Conservation (phyloP, 2,329 filamentous ascomycete species). For the Ramularia endophylla region DNA sequence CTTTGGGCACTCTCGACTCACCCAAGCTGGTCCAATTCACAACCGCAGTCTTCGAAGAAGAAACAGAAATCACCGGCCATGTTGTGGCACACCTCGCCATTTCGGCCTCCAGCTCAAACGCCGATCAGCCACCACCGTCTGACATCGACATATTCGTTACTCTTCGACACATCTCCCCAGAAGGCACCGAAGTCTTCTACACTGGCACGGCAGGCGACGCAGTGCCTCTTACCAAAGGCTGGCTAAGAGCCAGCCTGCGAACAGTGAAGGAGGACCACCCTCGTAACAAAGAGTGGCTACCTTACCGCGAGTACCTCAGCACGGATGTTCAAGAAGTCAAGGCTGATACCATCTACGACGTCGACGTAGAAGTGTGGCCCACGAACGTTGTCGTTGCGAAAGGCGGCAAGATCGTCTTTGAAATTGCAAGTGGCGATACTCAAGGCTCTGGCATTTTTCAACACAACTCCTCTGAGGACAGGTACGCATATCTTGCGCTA, state of each 20-base stretch:
- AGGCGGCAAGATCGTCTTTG: constrained; percentile 51
- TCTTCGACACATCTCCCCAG: constrained; percentile 51
- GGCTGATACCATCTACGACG: constrained; percentile 50
- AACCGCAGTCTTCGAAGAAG: constrained; percentile 51
- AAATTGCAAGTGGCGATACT: constrained; percentile 53
- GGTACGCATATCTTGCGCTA: constrained; percentile 5
- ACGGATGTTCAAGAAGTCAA: constrained; percentile 52
- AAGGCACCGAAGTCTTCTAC: constrained; percentile 55
- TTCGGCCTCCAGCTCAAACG: constrained; percentile 33
- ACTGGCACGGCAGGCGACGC: constrained; percentile 61
- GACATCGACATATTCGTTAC: constrained; percentile 62
- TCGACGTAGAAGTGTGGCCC: constrained; percentile 61
- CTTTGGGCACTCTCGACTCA: constrained; percentile 51
- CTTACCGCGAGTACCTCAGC: constrained; percentile 53
- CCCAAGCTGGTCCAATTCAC: constrained; percentile 52
- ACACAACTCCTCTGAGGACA: constrained; percentile 10
- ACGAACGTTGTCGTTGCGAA: constrained; percentile 53
- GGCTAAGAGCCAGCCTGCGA: constrained; percentile 54
- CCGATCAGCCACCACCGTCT: constrained; percentile 31
- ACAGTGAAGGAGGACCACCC: constrained; percentile 48
- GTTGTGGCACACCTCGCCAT: constrained; percentile 59
- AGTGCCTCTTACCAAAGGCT: constrained; percentile 58
- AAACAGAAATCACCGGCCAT: constrained; percentile 66
- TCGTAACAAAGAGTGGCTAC: constrained; percentile 50
- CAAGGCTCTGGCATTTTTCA: constrained; percentile 44